Base-by-base conservation (phyloP, 805 yeast species). In the Naumovozyma castellii region DNA sequence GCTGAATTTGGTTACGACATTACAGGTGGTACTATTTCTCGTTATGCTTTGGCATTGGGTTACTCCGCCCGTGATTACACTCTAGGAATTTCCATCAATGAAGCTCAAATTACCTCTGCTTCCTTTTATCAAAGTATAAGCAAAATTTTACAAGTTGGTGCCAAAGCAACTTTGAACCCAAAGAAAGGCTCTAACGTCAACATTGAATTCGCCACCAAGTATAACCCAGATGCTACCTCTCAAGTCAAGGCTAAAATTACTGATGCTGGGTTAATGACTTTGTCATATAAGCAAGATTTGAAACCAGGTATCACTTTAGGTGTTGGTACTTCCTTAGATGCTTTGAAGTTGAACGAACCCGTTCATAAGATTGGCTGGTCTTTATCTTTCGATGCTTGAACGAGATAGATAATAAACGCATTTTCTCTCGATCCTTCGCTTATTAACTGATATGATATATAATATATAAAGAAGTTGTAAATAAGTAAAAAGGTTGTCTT, bases 331-430 rank as follows among this genome's bases (percentile, higher is more conserved):
- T 86, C 95, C 49, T 80, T 92, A 69, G 95, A 92, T 69, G 94
- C 97, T 59, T 77, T 88, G 69, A 84, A 90, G 69, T 76, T 90
- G 63, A 80, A 84, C 64, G 97, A 88, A 75, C 85, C 96, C 50
- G 95, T 92, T 61, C 98, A 92, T 80, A 88, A 92, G 79, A 75
- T 92, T 61, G 98, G 98, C 69, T 76, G 86, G 72, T 85, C 95
- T 42, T 76, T 92, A 67, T 76, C 95, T 50, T 90, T 90, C 75
- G 71, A 94, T 56, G 94, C 95, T 66, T 90, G 80, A 68, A 43
- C 35, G 22, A 19, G 6, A 29, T 5, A 13, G 13, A 6, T 12
- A 8, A 13, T 8, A 22, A 22, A n/a, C 9, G 16, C 18, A n/a
- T 9, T 25, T 15, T 18, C 8, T 31, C 15, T 16, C 14, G 29